Base-by-base conservation (phyloP, 2,329 filamentous ascomycete genomes). In the Fusarium nelsonii region DNA sequence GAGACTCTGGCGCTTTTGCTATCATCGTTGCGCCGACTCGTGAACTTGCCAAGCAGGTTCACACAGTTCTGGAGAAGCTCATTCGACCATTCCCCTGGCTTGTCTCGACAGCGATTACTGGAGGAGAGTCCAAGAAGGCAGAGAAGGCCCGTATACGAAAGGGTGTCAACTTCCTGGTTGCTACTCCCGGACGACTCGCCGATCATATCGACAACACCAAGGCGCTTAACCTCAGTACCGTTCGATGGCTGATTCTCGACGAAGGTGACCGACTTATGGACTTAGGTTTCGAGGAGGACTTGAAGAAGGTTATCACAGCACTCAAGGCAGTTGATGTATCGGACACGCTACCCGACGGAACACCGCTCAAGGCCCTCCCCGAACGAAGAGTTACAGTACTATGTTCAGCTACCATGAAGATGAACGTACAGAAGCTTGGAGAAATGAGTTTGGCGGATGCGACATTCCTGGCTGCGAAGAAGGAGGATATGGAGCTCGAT, bases 181-280 rank as follows among this genome's bases (percentile, higher is more conserved):
- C 96, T 4, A 99, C 96, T 1, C 96, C 96, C 0, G 96, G 96
- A 74, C 88, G 96, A 65, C 83, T 99, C 61, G 92, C 90, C 6
- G 96, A 99, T 82, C 96, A 99, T 79, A 82, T 99, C 48, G 91
- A 97, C 72, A 93, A 97, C 76, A 99, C 96, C 1, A 90, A 97
- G 78, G 93, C 91, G 0, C 83, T 99, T 53, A 92, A 96, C 69
- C 89, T 98, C 40, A 92, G 92, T 74, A 94, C 91, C 23, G 95
- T 97, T 6, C 87, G 95, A 63, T 99, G 96, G 96, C 82, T 99
- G 26, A 90, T 99, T 3, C 85, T 99, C 8, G 96, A 99, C 74
- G 96, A 99, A 80, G 96, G 96, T 32, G 96, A 99, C 84, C 88
- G 96, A n/a, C 83, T 99, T 77, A 97, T 99, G 95, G 96, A 99